Evolutionary conservation across 2,329 filamentous ascomycete genomes (phyloP).

Genomic region (Alternaria solani): DNA sequence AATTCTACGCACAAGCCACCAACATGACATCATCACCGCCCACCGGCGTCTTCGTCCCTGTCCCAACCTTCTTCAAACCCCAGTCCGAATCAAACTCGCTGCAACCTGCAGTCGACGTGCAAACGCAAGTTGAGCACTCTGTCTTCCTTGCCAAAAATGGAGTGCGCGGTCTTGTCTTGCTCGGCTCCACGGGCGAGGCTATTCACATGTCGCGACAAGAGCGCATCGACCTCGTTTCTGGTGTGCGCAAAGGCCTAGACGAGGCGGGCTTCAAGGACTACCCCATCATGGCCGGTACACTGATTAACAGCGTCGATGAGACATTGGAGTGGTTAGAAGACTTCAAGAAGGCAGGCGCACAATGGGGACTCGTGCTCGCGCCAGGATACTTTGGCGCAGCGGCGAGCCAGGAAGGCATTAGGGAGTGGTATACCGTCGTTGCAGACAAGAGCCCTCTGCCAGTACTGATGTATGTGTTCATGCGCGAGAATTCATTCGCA

Average conservation of each 20-base stretch:
- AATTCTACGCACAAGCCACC: conserved; percentile 17
- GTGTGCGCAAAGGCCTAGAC: conserved; percentile 64
- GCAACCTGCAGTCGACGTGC: conserved; percentile 64
- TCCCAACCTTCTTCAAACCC: conserved; percentile 71
- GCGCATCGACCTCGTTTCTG: conserved; percentile 63
- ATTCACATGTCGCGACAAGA: conserved; percentile 69
- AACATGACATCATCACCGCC: conserved; percentile 42
- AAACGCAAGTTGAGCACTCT: conserved; percentile 66
- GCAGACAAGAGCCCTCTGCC: conserved; percentile 68
- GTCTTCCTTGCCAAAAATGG: conserved; percentile 68
- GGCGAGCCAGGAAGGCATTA: conserved; percentile 66
- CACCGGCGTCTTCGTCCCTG: conserved; percentile 52
- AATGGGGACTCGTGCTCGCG: conserved; percentile 69
- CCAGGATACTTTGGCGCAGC: conserved; percentile 71
- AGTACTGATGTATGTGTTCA: conserved; percentile 63
- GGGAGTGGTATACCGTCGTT: conserved; percentile 68
- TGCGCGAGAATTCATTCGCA: neutral
- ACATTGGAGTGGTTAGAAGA: conserved; percentile 65
- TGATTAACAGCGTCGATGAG: conserved; percentile 69
- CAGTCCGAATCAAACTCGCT: conserved; percentile 54
- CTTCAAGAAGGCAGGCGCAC: conserved; percentile 65
- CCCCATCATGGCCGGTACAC: conserved; percentile 69
- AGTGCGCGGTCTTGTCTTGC: conserved; percentile 67
- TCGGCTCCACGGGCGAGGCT: conserved; percentile 71
- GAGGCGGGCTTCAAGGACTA: conserved; percentile 65